Evolutionary conservation across 2,329 filamentous ascomycete genomes (phyloP), one percentile per base, ranked within the genome.

Genomic region (Phialemoniopsis sp.): DNA sequence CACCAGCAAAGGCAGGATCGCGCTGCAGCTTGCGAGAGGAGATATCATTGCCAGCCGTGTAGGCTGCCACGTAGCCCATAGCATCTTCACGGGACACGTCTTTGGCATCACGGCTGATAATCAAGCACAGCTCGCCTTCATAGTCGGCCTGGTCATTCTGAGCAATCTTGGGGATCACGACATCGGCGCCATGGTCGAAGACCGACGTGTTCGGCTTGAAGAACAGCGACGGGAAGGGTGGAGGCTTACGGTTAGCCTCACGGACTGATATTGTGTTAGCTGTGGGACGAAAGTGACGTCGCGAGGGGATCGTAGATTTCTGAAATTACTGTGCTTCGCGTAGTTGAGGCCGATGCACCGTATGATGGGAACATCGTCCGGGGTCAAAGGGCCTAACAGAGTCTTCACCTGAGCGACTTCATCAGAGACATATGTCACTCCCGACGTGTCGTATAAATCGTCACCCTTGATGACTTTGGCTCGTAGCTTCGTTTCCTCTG

Each of bases 341-440:
- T 80, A 81, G 48, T 82, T 81, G 19, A 82, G 51, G 0, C 78
- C 78, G 12, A 80, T 68, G 46, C 78, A 82, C 15, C 76, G 58
- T 4, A 82, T 50, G 32, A 79, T 76, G 0, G 75, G 72, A 0
- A 80, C 71, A 37, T 80, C 73, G 3, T 58, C 54, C 9, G 54
- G 56, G 0, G 67, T 62, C 26, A 82, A 52, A 0, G 76, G 77
- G 0, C 73, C 72, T 0, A 82, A 62, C 1, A 81, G 53, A 37
- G 58, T 61, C 49, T 76, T 72, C 7, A 82, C 76, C 0, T 63
- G 67, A 3, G 68, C 75, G 9, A 73, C 54, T 47, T 80, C 70
- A 16, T 78, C 69, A 0, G 73, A 76, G 2, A 79, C 67, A 13
- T 54, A 57, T 0, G 75, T 78, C 8, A 50, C 49, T 1, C 72